Evolutionary conservation across 129 eudicot genomes (phyloP), one percentile per base, ranked within the genome.

Genomic region (Solidago caesia): DNA sequence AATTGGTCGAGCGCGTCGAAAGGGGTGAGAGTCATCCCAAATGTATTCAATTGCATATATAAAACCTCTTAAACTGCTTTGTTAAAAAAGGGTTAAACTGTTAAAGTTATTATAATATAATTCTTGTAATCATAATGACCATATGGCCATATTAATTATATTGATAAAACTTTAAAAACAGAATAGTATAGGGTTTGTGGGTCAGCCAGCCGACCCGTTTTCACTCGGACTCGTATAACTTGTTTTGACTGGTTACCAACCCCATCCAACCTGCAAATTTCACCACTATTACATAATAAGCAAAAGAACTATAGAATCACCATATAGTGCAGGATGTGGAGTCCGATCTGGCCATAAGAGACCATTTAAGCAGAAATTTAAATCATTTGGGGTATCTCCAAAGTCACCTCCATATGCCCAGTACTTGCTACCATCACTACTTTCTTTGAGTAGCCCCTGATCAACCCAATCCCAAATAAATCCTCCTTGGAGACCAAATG

Each of bases 361-460:
- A 61, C 97, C 98, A 73, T 93, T 93, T 9, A 90, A 48, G 73
- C 98, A 93, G 79, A 93, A 93, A 86, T 93, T 93, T 66, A 90
- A 79, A 75, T 93, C 98, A 76, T 93, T 93, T 15, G 98, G 97
- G 42, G 46, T 66, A 82, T 93, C 98, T 70, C 92, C 97, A 72
- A 90, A 93, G 78, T 90, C 96, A 42, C 98, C 98, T 77, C 98
- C 98, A 79, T 90, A 93, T 53, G 98, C 97, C 98, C 98, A 93
- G 53, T 75, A 82, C 83, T 86, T 93, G 26, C 44, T 78, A 64
- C 96, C 96, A 74, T 90, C 88, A 9, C 68, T 41, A 63, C 84
- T 89, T 81, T 82, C 92, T 88, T 93, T 93, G 68, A 90, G 77
- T 65, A 93, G 70, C 64, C 85, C 97, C 92, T 88, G 96, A 80